Evolutionary conservation across 2,329 filamentous ascomycete genomes (phyloP), one percentile per base, ranked within the genome.

Genomic region (Amauroascus niger): DNA sequence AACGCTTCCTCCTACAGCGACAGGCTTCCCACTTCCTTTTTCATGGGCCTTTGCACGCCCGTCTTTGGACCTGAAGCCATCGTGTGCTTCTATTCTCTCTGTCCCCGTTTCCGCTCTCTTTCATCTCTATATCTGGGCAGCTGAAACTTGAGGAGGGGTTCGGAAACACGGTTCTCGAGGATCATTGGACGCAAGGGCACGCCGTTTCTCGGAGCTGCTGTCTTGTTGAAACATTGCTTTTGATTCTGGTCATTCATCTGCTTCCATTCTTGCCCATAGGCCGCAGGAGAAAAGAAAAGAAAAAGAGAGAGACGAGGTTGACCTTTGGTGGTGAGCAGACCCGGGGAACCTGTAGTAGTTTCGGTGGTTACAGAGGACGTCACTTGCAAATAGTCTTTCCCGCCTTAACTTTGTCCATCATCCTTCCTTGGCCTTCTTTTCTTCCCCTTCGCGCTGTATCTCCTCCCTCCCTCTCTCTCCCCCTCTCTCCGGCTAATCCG

Each of bases 181-280:
- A 26, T 43, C 49, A 43, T 51, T 51, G 49, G 49, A 35, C 49
- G 39, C 26, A 35, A 33, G n/a, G 2, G 32, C 46, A 39, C 46
- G 22, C 26, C 22, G 44, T 35, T 24, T 39, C 32, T 20, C 35
- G 18, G 33, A 39, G 39, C 35, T 50, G 37, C 14, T 22, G 39
- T 43, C 3, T 20, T 26, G 30, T 30, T 24, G 13, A 30, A 18
- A 51, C 35, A 22, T 51, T 44, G 37, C 49, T 51, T 35, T 44
- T 51, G 16, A 13, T 24, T 44, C 26, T n/a, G 28, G 39, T 16
- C 18, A 16, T 49, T 7, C 32, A 13, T 20, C 7, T 28, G n/a
- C 1, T 39, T 35, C 26, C 43, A 18, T 33, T 46, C n/a, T 11
- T 46, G 24, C 43, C 41, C 28, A 22, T 6, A 20, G 4, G 24